Conservation (phyloP, 2,329 filamentous ascomycete species). For the Fusarium caatingaense region DNA sequence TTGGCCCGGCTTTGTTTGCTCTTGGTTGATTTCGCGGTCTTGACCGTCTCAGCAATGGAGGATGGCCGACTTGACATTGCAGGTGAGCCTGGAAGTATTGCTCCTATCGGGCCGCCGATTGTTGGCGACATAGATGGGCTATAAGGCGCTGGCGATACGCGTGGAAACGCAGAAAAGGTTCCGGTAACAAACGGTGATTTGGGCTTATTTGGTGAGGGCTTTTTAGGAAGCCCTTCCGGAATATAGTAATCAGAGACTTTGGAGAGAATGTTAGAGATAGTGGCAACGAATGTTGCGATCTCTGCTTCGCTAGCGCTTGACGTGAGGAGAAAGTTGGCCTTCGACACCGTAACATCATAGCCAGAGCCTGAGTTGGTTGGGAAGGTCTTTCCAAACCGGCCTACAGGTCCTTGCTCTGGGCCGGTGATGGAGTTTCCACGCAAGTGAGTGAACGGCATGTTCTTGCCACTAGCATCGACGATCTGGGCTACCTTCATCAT, state of each 20-base stretch:
- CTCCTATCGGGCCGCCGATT: constrained; percentile 18
- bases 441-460: constrained; percentile 55
- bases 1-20: constrained; percentile 48
- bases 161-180: constrained; percentile 49
- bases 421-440: constrained; percentile 50
- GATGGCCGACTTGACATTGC: constrained; percentile 43
- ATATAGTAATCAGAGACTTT: constrained; percentile 56
- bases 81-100: constrained; percentile 20
- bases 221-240: constrained; percentile 50
- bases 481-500: constrained; percentile 70
- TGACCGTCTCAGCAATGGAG: constrained; percentile 51
- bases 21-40: constrained; percentile 46
- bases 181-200: constrained; percentile 47
- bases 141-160: constrained; percentile 34
- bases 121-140: constrained; percentile 40
- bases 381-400: constrained; percentile 34
- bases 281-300: constrained; percentile 64
- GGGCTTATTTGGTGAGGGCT: constrained; percentile 34
- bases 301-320: constrained; percentile 66
- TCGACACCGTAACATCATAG: constrained; percentile 55
- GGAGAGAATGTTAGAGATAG: constrained; percentile 59
- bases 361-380: constrained; percentile 44
- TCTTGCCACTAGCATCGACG: constrained; percentile 57
- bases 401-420: constrained; percentile 40
- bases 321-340: constrained; percentile 68